Conservation (phyloP, 768 basidiomycete species). For the Agrocybe pediades region DNA sequence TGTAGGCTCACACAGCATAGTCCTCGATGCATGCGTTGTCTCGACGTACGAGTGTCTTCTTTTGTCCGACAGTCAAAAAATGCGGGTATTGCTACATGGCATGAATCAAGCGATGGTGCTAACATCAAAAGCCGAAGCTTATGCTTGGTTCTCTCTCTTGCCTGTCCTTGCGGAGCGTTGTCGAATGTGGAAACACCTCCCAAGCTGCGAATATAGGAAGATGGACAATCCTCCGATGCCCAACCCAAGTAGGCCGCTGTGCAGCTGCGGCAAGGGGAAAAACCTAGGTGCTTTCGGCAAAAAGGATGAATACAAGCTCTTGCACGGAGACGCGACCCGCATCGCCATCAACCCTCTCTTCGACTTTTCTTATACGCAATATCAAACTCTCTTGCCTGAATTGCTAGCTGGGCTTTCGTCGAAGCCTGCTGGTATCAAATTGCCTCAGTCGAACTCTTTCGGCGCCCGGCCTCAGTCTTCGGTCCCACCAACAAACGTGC, state of each 20-base stretch:
- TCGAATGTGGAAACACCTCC: slow-evolving; percentile 49
- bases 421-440: too few species aligned
- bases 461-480: too few species aligned
- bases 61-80: slow-evolving; percentile 9
- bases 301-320: background rate
- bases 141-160: slow-evolving; percentile 52
- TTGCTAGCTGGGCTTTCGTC: too few species aligned
- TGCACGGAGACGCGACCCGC: background rate
- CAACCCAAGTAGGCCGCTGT: slow-evolving; percentile 44
- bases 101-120: slow-evolving; percentile 3
- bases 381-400: too few species aligned
- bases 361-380: background rate
- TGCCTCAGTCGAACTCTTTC: too few species aligned
- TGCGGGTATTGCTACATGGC: slow-evolving; percentile 6
- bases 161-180: slow-evolving; percentile 55
- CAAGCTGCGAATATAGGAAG: slow-evolving; percentile 49
- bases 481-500: too few species aligned
- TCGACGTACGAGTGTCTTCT: slow-evolving; percentile 30
- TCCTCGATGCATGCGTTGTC: slow-evolving; percentile 50
- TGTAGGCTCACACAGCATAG: slow-evolving; percentile 46
- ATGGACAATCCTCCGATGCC: slow-evolving; percentile 38
- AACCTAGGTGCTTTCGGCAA: slow-evolving; percentile 38
- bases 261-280: slow-evolving; percentile 55
- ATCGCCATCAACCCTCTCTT: background rate
- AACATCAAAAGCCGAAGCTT: slow-evolving; percentile 34